phyloP scores from a whole-genome alignment of 345 rosid genomes.

The Euclidium syriacum region DNA sequence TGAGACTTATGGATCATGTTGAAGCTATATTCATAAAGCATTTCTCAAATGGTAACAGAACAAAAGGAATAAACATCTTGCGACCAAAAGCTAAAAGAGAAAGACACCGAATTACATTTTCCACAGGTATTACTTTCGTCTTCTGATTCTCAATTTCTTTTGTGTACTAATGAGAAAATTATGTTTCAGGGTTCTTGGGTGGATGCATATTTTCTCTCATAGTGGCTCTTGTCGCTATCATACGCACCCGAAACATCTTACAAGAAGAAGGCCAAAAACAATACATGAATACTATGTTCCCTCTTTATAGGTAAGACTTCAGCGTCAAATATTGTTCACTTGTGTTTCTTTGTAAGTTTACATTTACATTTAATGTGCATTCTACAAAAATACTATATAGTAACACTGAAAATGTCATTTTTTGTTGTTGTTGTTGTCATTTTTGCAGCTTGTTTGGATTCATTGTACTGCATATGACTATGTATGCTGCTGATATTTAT shows the following conservation, averaged over 20 bases:
- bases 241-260: conserved; percentile 37
- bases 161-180: neutral
- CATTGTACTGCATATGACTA: conserved; percentile 35
- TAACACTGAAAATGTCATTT: neutral
- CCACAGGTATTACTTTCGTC: conserved; percentile 40
- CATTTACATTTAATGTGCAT: neutral
- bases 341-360: neutral
- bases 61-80: conserved; percentile 52
- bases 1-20: conserved; percentile 46
- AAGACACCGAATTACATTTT: conserved; percentile 55
- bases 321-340: too few relatives aligned
- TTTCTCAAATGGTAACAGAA: conserved; percentile 57
- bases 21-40: conserved; percentile 60
- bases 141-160: neutral
- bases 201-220: conserved; percentile 53
- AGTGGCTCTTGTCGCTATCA: conserved; percentile 37
- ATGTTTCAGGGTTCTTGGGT: conserved; percentile 45
- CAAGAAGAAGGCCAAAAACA: conserved; percentile 14
- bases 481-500: conserved; percentile 37
- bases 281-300: conserved; percentile 60
- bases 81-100: conserved; percentile 51
- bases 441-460: conserved; percentile 40
- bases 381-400: neutral
- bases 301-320: conserved; percentile 48
- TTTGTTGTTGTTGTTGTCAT: conserved; percentile 13